Base-by-base conservation (phyloP, 257 asterid species). In the Petunia secreta region DNA sequence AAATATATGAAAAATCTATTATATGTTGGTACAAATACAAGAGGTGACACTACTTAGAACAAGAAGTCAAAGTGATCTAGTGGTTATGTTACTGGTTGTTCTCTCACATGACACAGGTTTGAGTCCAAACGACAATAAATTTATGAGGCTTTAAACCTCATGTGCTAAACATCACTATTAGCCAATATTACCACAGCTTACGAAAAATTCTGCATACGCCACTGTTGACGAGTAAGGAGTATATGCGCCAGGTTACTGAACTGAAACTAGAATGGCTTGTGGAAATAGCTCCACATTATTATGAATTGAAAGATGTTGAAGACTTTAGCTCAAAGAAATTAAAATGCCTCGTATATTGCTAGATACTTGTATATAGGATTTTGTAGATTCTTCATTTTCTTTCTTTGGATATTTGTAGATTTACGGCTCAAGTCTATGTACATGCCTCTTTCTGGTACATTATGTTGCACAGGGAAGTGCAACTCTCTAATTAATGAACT, bases 211-310 rank as follows among this genome's bases (percentile, higher is more conserved):
- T n/a, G n/a, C n/a, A n/a, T n/a, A n/a, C n/a, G n/a, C n/a, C n/a
- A n/a, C n/a, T n/a, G n/a, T n/a, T n/a, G n/a, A n/a, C 94, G 4
- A 85, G 90, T 3, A 92, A 89, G 87, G 96, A 92, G 87, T 92
- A 91, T 82, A 92, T 92, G 93, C 88, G 93, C 15, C 86, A 90
- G 86, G 94, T 89, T 6, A 91, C 92, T 1, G 96, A 91, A 82
- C 81, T 91, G 52, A 90, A 91, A 76, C 96, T 93, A 2, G 93
- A 92, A 41, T 91, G 97, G 96, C 85, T 92, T 14, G 81, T 86
- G 40, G 96, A 92, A 79, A 87, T 92, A 75, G 96, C 96, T 80
- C 96, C 93, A 39, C 95, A 88, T 64, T 92, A 85, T 79, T 91
- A 89, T 84, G 90, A 87, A 80, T 66, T 87, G 86, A 85, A 89